These are phyloP conservation scores for Cubamyces sp. DNA, from an alignment of 768 basidiomycete genomes.

Conservation along the genomic window DNA sequence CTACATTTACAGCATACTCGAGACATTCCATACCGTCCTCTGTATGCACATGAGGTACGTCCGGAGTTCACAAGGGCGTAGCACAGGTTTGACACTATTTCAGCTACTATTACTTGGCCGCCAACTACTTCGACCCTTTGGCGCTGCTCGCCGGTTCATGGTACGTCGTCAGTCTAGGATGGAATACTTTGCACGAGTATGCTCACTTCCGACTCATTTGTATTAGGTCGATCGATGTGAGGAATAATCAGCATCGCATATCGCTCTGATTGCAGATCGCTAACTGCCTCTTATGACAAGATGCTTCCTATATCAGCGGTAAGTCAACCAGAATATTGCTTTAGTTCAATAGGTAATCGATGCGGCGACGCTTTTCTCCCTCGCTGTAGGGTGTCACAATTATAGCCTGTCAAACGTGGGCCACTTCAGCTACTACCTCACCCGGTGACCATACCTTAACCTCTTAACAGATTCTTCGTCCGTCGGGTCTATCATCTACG, in stretches of 20 bases:
- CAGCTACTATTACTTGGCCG: slow-evolving; percentile 11
- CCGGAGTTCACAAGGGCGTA: not conserved
- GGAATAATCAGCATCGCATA: too few species aligned
- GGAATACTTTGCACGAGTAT: not conserved
- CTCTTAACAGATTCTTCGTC: not conserved
- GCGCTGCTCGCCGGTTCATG: not conserved
- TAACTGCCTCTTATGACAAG: not conserved
- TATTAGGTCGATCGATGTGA: not conserved
- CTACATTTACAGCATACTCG: not conserved
- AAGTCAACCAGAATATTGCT: not conserved
- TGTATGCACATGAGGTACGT: slow-evolving; percentile 11
- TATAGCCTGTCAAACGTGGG: slow-evolving; percentile 1
- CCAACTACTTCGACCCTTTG: slow-evolving; percentile 4
- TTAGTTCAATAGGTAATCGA: too few species aligned
- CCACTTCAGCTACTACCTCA: not conserved
- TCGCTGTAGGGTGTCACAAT: not conserved
- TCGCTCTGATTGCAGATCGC: not conserved
- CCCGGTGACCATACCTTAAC: not conserved
- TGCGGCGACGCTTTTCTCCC: not conserved
- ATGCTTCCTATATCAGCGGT: not conserved
- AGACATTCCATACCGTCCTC: not conserved
- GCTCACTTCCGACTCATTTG: not conserved
- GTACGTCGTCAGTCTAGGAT: not conserved
- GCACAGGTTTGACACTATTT: not conserved
- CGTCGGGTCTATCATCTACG: not conserved